These are phyloP conservation scores for Hypoxylon perforatum DNA, from an alignment of 495 filamentous ascomycete genomes.

Conservation along the genomic window DNA sequence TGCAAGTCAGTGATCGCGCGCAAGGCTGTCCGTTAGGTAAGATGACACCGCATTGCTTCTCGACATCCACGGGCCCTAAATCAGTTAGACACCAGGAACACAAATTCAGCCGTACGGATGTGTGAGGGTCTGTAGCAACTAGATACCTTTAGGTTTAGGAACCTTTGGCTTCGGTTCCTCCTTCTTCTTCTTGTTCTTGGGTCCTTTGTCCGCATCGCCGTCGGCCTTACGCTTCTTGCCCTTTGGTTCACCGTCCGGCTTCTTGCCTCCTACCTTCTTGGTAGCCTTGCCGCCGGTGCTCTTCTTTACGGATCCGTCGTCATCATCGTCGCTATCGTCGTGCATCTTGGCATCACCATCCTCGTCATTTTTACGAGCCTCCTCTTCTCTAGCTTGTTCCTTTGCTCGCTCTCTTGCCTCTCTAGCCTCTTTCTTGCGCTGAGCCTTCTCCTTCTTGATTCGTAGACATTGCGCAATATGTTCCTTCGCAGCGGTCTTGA, in stretches of 20 bases:
- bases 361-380: conserved; percentile 66
- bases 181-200: conserved; percentile 92
- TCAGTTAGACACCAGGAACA: conserved; percentile 32
- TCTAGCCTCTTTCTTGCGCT: conserved; percentile 81
- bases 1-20: conserved; percentile 92
- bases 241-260: conserved; percentile 74
- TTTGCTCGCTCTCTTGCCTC: conserved; percentile 77
- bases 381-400: conserved; percentile 65
- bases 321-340: conserved; percentile 85
- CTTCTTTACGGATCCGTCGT: conserved; percentile 61
- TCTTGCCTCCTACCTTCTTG: conserved; percentile 78
- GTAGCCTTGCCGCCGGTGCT: conserved; percentile 64
- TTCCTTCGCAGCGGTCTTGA: conserved; percentile 67
- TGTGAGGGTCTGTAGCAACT: conserved; percentile 8
- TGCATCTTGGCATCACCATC: conserved; percentile 73
- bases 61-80: conserved; percentile 89
- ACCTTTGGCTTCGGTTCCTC: conserved; percentile 92
- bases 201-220: conserved; percentile 75
- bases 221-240: conserved; percentile 96
- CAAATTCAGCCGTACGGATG: not conserved
- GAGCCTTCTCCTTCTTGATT: conserved; percentile 78
- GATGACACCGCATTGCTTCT: conserved; percentile 94
- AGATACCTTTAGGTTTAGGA: conserved; percentile 82
- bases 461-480: conserved; percentile 78
- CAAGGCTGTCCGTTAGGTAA: conserved; percentile 86